phyloP scores from a whole-genome alignment of 192 early-diverging fungal genomes.

The Podila minutissima region DNA sequence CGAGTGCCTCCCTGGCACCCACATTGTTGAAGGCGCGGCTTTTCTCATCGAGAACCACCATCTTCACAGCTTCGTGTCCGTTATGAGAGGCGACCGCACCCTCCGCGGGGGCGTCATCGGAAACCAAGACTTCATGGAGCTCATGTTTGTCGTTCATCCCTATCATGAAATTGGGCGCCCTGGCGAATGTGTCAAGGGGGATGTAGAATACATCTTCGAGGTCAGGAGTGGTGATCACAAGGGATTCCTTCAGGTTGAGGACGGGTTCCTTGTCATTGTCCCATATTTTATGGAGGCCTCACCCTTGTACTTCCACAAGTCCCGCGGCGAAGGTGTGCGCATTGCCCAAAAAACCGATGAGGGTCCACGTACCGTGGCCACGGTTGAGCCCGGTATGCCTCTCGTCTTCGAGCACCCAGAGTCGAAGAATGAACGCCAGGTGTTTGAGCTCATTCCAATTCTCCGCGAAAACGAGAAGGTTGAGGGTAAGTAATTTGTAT shows the following conservation, averaged over 20 bases:
- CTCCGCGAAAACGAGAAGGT: no score
- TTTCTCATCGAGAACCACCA: no score
- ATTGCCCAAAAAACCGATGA: background rate
- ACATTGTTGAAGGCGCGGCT: no score
- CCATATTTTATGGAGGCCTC: background rate
- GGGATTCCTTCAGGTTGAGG: background rate
- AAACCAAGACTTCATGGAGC: no score
- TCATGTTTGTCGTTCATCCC: no score
- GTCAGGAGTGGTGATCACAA: background rate
- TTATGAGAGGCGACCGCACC: no score
- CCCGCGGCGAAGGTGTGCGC: constrained; percentile 3
- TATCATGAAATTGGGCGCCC: no score
- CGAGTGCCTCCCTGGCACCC: no score
- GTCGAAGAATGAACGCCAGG: background rate
- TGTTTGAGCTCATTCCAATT: background rate
- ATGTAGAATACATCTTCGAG: constrained; percentile 12
- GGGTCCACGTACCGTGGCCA: background rate
- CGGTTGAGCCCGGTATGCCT: background rate
- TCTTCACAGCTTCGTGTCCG: no score
- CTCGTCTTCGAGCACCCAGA: no score
- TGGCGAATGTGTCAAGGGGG: constrained; percentile 6
- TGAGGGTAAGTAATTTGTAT: background rate
- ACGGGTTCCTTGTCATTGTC: background rate
- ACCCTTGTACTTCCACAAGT: background rate
- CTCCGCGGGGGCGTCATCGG: no score